Base-by-base conservation (phyloP, 2,329 filamentous ascomycete species). In the Aspergillus tubingensis region DNA sequence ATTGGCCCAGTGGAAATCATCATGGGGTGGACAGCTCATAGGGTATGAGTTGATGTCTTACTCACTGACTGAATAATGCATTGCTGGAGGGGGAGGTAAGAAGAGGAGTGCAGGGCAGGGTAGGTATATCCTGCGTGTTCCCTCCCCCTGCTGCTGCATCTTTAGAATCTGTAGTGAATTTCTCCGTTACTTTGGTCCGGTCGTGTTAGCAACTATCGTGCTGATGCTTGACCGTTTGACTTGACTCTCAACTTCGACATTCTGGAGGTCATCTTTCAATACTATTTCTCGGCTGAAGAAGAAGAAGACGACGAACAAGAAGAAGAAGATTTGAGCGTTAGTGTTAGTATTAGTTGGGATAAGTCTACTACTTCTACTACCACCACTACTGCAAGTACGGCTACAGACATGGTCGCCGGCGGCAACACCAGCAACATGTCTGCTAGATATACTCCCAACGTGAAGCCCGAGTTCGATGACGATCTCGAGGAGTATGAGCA, bases 21-120 rank as follows among this genome's bases (percentile, higher is more conserved):
- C 38, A 55, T 47, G 41, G 32, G 25, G 7, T 55, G 53, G 44
- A 55, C 53, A 55, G 53, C 53, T 55, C 53, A 55, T 55, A 55
- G 44, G 53, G 53, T 44, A 47, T 27, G 25, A 55, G 47, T 38
- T 44, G 25, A 41, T 27, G 53, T 55, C 30, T 47, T 17, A 11
- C 7, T 43, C 23, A 19, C 15, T 15, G 10, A 30, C 10, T 39
- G 30, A 10, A 21, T n/a, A 30, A 11, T 30, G 27, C 27, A 30
- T 30, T 3, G 25, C 25, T 27, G 25, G 25, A 8, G 25, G 25
- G 27, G 27, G 27, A 30, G 27, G 27, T 30, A 30, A 30, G 27
- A 30, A 30, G 27, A 10, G 27, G 27, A 30, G 2, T 8, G 21
- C 6, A 25, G 5, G 15, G 21, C 1, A 8, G 25, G 17, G 13